phyloP scores from a whole-genome alignment of 345 rosid species.

The Eucalyptus urophylla region DNA sequence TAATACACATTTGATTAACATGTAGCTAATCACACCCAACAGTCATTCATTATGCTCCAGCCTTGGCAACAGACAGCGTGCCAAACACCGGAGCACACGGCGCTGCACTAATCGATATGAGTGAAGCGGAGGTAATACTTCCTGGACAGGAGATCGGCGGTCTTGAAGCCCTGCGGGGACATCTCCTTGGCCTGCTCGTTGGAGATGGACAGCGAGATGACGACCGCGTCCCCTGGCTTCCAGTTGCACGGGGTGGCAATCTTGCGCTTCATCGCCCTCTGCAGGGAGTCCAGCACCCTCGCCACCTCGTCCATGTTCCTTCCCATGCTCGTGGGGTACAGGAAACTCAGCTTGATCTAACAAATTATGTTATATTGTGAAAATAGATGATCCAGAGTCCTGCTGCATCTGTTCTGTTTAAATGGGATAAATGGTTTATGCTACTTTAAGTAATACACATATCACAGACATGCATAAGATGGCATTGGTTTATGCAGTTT shows the following conservation, averaged over 20 bases:
- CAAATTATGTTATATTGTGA: not conserved
- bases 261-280: slow-evolving; percentile 35
- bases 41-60: not conserved
- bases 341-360: slow-evolving; percentile 64
- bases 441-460: not conserved
- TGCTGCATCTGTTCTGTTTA: not conserved
- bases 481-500: not conserved
- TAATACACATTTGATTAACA: not conserved
- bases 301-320: slow-evolving; percentile 66
- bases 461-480: not conserved
- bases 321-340: slow-evolving; percentile 59
- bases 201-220: slow-evolving; percentile 37
- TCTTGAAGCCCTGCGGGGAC: slow-evolving; percentile 53
- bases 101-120: not conserved
- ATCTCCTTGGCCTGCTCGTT: slow-evolving; percentile 50
- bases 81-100: not conserved
- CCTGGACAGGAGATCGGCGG: slow-evolving; percentile 48
- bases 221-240: slow-evolving; percentile 68
- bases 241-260: slow-evolving; percentile 75
- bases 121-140: slow-evolving; percentile 49
- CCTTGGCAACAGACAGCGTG: not conserved
- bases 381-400: not conserved
- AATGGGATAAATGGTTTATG: not conserved
- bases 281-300: slow-evolving; percentile 60
- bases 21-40: not conserved